Evolutionary conservation across 306 rosid genomes (phyloP), one percentile per base, ranked within the genome.

Genomic region (Hippophae tibetana): DNA sequence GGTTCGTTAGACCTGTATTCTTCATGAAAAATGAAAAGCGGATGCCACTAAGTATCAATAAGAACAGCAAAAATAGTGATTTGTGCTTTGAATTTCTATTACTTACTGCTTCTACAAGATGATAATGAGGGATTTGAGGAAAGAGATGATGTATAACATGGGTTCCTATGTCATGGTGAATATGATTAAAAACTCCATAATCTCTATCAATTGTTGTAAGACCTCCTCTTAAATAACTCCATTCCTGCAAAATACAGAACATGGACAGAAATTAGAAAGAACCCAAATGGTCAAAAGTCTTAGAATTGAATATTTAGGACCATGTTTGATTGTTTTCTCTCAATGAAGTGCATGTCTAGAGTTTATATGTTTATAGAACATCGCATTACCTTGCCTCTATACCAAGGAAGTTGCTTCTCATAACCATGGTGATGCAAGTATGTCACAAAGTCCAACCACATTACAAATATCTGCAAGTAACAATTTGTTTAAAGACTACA

Each of bases 111-210:
- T 92, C 95, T 0, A 84, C 77, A 10, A 92, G 78, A 54, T 92
- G 93, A 55, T 92, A 92, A 69, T 92, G 99, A 9, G 99, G 96
- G 70, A 92, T 92, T 59, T 86, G 96, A 61, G 99, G 99, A 58
- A 92, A 92, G 59, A 92, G 93, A 76, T 92, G 96, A 61, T 92
- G 99, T 6, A 92, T 77, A n/a, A 88, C 97, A 70, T 92, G 99
- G 12, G 96, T 92, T 64, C 99, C 99, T 55, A 92, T 92, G 60
- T 88, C 93, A 67, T 92, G 97, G 76, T 92, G 99, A 62, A 92
- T 77, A 66, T 64, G 76, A 63, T 88, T 92, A 18, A 92, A 70
- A 74, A 78, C 63, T 41, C 99, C 97, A 70, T 88, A 92, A 68
- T 92, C 97, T 7, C 95, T 93, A 73, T 92, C 99, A 9, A 92